Evolutionary conservation across 2,329 filamentous ascomycete genomes (phyloP), one percentile per base, ranked within the genome.

Genomic region (Diaporthe vexans): DNA sequence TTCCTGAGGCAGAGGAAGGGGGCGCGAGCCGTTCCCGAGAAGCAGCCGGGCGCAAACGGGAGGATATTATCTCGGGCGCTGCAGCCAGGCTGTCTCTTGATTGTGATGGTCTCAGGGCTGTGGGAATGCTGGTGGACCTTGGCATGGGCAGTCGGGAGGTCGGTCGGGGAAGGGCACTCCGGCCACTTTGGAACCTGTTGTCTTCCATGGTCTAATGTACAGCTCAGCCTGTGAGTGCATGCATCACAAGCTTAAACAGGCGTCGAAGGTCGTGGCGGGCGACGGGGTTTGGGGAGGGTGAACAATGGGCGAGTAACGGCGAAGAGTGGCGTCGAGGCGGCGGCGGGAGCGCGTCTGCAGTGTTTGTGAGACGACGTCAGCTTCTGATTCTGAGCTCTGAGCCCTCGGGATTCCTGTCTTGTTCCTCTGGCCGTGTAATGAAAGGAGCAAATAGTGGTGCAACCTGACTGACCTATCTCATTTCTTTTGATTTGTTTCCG

Each of bases 141-240:
- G 74, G 74, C 51, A 59, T 57, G 37, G 74, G 74, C 61, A 76
- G 56, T 26, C 74, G 72, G 15, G 74, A 76, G 48, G 67, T 72
- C 35, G 68, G 74, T 26, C 74, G 29, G 19, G 74, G 74, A 19
- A 76, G 72, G 48, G 72, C 67, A 9, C 67, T 59, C 37, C 33
- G 72, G 35, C 68, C 74, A 59, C 54, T 56, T 29, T 58, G 68
- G 8, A 48, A 56, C 61, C 33, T 72, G 10, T 72, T 72, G 29
- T 76, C 72, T 13, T 75, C 74, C 74, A 76, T 76, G 7, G 48
- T 65, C 5, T 29, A 43, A 19, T 17, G 21, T 9, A 40, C 48
- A 54, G 46, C 63, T 54, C 63, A 68, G 63, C 63, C n/a, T 29
- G 48, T 54, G 48, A 11, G 33, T 19, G 63, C 48, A 40, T 54